Conservation (phyloP, 805 yeast species). For the Dipodascus geniculatus region DNA sequence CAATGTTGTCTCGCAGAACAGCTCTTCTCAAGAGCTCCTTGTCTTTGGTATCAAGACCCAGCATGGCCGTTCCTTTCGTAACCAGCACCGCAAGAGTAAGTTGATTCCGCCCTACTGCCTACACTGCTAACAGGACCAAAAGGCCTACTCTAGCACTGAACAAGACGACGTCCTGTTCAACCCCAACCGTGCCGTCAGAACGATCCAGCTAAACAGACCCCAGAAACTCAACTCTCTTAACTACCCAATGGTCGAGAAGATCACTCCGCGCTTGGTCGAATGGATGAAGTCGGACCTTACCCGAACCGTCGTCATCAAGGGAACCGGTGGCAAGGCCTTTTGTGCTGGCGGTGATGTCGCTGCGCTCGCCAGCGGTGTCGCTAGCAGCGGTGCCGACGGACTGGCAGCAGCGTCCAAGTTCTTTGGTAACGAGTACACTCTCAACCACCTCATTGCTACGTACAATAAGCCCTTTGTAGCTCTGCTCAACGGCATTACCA, state of each 20-base stretch:
- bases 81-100: not conserved
- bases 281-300: slow-evolving; percentile 59
- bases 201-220: slow-evolving; percentile 69
- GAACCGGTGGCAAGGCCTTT: slow-evolving; percentile 52
- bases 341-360: slow-evolving; percentile 98
- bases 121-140: too few species aligned
- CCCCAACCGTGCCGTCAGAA: slow-evolving; percentile 52
- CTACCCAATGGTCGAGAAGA: slow-evolving; percentile 58
- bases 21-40: not conserved
- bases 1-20: not conserved
- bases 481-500: slow-evolving; percentile 80
- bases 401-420: slow-evolving; percentile 42
- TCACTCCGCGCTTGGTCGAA: slow-evolving; percentile 64
- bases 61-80: too few species aligned
- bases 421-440: slow-evolving; percentile 69
- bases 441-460: slow-evolving; percentile 71
- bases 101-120: too few species aligned
- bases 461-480: slow-evolving; percentile 80
- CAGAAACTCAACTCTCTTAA: slow-evolving; percentile 76
- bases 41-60: not conserved
- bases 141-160: slow-evolving; percentile 3
- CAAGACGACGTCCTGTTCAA: slow-evolving; percentile 51
- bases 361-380: slow-evolving; percentile 41
- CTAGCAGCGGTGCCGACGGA: slow-evolving; percentile 33
- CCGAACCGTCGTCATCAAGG: slow-evolving; percentile 55